Evolutionary conservation across 2,329 filamentous ascomycete genomes (phyloP).

Genomic region (Delphinella strobiligena): DNA sequence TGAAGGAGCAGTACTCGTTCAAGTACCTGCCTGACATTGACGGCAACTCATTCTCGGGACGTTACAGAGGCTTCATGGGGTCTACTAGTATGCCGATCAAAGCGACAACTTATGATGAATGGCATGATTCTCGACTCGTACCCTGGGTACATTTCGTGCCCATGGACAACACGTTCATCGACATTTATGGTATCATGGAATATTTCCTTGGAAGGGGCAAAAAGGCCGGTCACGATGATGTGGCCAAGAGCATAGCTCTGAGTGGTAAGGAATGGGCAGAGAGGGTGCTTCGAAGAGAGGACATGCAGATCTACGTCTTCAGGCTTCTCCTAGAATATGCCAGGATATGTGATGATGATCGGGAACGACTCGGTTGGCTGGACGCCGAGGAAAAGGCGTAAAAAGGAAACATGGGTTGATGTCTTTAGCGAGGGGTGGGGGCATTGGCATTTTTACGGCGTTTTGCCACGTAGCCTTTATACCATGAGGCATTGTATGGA

Average conservation of each 20-base stretch:
- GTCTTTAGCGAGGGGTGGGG: background rate
- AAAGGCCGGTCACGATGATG: slow-evolving; percentile 34
- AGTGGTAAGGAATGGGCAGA: slow-evolving; percentile 58
- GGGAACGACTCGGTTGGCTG: slow-evolving; percentile 28
- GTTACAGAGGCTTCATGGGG: slow-evolving; percentile 44
- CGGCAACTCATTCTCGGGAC: slow-evolving; percentile 41
- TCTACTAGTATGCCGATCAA: slow-evolving; percentile 64
- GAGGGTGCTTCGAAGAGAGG: slow-evolving; percentile 54
- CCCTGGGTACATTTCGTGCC: slow-evolving; percentile 75
- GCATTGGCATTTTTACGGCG: no score
- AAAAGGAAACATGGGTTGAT: no score
- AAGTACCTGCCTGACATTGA: slow-evolving; percentile 70
- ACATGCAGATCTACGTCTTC: slow-evolving; percentile 61
- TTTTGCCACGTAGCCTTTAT: no score
- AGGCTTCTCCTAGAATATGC: slow-evolving; percentile 41
- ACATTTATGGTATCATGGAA: slow-evolving; percentile 61
- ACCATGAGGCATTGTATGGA: no score
- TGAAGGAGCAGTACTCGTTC: slow-evolving; percentile 33
- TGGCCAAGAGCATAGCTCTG: slow-evolving; percentile 51
- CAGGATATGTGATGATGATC: slow-evolving; percentile 29
- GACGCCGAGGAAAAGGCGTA: slow-evolving; percentile 13
- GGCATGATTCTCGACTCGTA: slow-evolving; percentile 59
- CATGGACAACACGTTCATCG: slow-evolving; percentile 61
- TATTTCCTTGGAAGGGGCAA: slow-evolving; percentile 51
- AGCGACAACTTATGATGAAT: slow-evolving; percentile 65